Evolutionary conservation across 2,329 filamentous ascomycete species (phyloP).

Genomic region (Samsoniella hepiali): DNA sequence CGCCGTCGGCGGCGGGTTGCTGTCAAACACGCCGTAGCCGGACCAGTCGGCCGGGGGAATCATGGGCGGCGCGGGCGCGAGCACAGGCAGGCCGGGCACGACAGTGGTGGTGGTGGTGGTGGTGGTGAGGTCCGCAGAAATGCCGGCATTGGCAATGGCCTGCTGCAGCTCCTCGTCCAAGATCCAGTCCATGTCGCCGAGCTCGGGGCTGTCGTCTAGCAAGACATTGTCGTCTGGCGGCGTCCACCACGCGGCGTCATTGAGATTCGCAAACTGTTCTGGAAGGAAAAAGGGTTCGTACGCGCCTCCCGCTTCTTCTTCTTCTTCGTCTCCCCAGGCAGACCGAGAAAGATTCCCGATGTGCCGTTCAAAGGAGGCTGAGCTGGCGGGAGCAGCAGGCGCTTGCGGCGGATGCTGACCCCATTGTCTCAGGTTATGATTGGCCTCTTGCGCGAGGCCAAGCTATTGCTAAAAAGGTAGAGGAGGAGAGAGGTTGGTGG

Average conservation of each 20-base stretch:
- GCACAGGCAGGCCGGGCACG: neutral
- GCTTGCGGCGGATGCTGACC: constrained; percentile 12
- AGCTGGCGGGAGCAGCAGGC: constrained; percentile 16
- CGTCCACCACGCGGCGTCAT: constrained; percentile 1
- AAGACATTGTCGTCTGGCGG: neutral
- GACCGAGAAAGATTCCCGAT: constrained; percentile 11
- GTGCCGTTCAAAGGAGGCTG: constrained; percentile 13
- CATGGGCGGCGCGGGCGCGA: neutral
- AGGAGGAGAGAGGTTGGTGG: neutral
- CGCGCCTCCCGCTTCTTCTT: constrained; percentile 1
- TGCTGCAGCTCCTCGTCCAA: constrained; percentile 11
- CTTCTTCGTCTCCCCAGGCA: constrained; percentile 9
- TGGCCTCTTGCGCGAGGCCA: constrained; percentile 19
- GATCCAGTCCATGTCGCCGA: constrained; percentile 9
- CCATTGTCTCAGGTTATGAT: constrained; percentile 17
- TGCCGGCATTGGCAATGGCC: neutral
- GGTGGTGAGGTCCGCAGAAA: neutral
- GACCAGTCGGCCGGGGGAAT: constrained; percentile 5
- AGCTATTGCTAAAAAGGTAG: neutral
- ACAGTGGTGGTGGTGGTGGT: neutral
- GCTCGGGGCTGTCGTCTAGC: neutral
- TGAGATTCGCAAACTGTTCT: neutral
- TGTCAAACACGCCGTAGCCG: constrained; percentile 17
- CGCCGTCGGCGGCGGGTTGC: neutral
- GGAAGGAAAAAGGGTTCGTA: neutral